Conservation (phyloP, 2,329 filamentous ascomycete genomes). For the Alternaria novae-zelandiae region DNA sequence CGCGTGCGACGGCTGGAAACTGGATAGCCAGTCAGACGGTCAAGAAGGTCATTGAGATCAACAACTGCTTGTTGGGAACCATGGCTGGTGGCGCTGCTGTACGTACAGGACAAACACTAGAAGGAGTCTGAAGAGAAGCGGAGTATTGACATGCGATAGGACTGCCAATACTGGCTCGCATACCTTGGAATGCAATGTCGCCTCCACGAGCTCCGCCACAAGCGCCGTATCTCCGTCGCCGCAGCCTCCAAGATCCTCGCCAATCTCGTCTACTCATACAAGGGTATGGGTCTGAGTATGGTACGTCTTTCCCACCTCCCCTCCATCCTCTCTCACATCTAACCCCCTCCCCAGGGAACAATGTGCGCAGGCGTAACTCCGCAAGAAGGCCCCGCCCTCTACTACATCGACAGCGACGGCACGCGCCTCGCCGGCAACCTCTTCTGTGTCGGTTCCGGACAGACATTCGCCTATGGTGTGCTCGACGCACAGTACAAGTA, state of each 20-base stretch:
- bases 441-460: conserved; percentile 97
- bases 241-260: conserved; percentile 98
- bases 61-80: conserved; percentile 89
- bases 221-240: conserved; percentile 96
- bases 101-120: not conserved
- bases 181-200: conserved; percentile 99
- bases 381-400: conserved; percentile 93
- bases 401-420: conserved; percentile 98
- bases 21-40: conserved; percentile 99
- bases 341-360: conserved; percentile 65
- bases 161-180: conserved; percentile 99
- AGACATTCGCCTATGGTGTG: conserved; percentile 98
- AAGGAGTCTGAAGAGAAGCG: not conserved
- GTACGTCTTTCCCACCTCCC: conserved; percentile 30
- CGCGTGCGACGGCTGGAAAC: conserved; percentile 93
- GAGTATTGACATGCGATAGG: conserved; percentile 56
- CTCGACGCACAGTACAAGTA: conserved; percentile 94
- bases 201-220: conserved; percentile 98
- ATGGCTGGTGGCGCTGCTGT: conserved; percentile 97
- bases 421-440: conserved; percentile 91
- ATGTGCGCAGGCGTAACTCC: conserved; percentile 98
- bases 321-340: not conserved
- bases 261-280: conserved; percentile 98
- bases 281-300: conserved; percentile 98
- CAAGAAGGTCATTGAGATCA: conserved; percentile 99